These are phyloP conservation scores for Lactarius hengduanensis DNA, from an alignment of 768 basidiomycete species.

Conservation along the genomic window DNA sequence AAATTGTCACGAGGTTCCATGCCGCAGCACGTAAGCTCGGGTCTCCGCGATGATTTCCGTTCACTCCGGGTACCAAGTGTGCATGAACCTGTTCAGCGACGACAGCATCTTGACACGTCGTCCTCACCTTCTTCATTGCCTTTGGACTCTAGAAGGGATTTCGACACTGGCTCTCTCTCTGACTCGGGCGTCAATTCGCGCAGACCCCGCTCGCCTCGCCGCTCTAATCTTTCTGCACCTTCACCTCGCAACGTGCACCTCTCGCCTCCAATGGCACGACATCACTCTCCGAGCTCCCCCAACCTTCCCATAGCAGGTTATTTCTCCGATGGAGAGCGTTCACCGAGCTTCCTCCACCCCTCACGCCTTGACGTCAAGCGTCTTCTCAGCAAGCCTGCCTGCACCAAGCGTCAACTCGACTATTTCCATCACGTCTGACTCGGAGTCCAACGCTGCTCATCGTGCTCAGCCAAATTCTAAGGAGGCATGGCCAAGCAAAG, in stretches of 20 bases:
- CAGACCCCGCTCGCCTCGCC: background rate
- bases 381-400: slow-evolving; percentile 29
- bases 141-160: background rate
- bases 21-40: background rate
- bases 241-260: background rate
- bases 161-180: slow-evolving; percentile 23
- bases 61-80: background rate
- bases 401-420: slow-evolving; percentile 25
- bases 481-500: slow-evolving; percentile 19
- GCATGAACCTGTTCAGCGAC: background rate
- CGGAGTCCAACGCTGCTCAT: slow-evolving; percentile 16
- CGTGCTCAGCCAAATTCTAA: slow-evolving; percentile 2
- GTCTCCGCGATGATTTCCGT: background rate
- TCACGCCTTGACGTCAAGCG: slow-evolving; percentile 28
- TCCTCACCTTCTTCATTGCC: slow-evolving; percentile 1
- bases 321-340: slow-evolving; percentile 25
- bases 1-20: background rate
- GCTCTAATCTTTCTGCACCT: slow-evolving; percentile 4
- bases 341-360: slow-evolving; percentile 22
- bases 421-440: slow-evolving; percentile 28
- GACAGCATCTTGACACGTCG: background rate
- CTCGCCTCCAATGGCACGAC: slow-evolving; percentile 13
- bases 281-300: slow-evolving; percentile 24
- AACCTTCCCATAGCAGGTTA: slow-evolving; percentile 13
- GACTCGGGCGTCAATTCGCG: slow-evolving; percentile 22